Conservation (phyloP, 78 protist genomes). For the Tieghemostelium lacteum region DNA sequence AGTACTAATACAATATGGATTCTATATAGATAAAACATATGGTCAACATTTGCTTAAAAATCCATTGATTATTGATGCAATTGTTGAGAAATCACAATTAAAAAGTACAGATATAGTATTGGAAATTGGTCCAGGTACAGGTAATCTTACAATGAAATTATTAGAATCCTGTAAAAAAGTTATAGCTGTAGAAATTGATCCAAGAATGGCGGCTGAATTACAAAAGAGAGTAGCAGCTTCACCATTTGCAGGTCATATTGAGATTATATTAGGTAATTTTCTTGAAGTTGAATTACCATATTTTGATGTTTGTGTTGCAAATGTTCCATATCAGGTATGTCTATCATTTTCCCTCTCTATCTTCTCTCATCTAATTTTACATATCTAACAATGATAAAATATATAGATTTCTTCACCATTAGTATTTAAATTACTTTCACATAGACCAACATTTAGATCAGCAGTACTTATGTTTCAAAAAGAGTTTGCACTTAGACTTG, state of each 20-base stretch:
- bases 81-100: constrained; percentile 94
- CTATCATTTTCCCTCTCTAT: neutral
- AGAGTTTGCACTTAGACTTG: constrained; percentile 98
- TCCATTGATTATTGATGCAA: constrained; percentile 95
- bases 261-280: constrained; percentile 93
- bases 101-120: constrained; percentile 96
- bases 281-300: constrained; percentile 94
- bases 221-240: constrained; percentile 96
- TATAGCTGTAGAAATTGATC: constrained; percentile 98
- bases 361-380: neutral
- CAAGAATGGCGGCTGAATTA: constrained; percentile 99
- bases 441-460: constrained; percentile 93
- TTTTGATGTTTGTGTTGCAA: constrained; percentile 99
- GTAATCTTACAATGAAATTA: constrained; percentile 97
- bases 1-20: neutral
- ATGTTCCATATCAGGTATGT: constrained; percentile 94
- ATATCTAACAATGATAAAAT: neutral
- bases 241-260: constrained; percentile 75
- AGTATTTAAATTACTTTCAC: constrained; percentile 96
- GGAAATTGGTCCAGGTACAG: constrained; percentile 99
- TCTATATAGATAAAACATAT: constrained; percentile 88
- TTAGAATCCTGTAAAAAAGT: constrained; percentile 94
- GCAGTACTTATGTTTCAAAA: constrained; percentile 99
- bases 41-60: constrained; percentile 99
- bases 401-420: constrained; percentile 98